Base-by-base conservation (phyloP, 371 early-diverging fungal genomes). In the Zancudomyces culisetae region DNA sequence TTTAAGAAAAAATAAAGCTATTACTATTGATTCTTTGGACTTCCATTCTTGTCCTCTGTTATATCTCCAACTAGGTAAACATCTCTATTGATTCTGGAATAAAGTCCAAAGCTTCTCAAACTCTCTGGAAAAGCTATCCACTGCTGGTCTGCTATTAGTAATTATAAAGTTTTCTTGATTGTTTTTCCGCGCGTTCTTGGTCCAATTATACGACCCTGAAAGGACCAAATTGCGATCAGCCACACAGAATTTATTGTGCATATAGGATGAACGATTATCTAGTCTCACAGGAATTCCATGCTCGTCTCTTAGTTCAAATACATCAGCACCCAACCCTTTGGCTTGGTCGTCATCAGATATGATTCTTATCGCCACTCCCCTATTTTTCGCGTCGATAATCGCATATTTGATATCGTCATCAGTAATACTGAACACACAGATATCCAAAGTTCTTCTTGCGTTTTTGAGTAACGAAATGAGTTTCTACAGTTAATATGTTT, bases 211-310 rank as follows among this genome's bases (percentile, higher is more conserved):
- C 18, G 51, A 64, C 2, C 60, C 56, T 12, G 55, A 45, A 56
- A 49, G 54, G 23, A 62, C 50, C 1, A 58, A 64, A 26, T 60
- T 67, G 13, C 51, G 49, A 55, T 79, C 80, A 43, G 78, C 68
- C 13, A 79, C 67, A 13, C 73, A 76, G 66, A 79, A 79, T 58
- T 78, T 79, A 51, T 78, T 72, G 52, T 79, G 80, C 80, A 79
- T 79, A 43, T 74, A 70, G 55, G 62, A 51, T 10, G 3, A 64
- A 46, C 57, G 57, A 48, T 52, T 69, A 53, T 70, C 70, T 10
- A 60, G 54, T 35, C 62, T 58, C 52, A 60, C 59, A 23, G 68
- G 62, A 20, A 79, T 77, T 41, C 62, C 69, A 45, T 60, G 56
- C 26, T 72, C 59, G 8, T 73, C 66, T 15, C 60, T 43, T 18